Percentiles rank a stretch among this genome's conserved stretches.
phyloP scores from a whole-genome alignment of 306 rosid species.

The Prinsepia uniflora region DNA sequence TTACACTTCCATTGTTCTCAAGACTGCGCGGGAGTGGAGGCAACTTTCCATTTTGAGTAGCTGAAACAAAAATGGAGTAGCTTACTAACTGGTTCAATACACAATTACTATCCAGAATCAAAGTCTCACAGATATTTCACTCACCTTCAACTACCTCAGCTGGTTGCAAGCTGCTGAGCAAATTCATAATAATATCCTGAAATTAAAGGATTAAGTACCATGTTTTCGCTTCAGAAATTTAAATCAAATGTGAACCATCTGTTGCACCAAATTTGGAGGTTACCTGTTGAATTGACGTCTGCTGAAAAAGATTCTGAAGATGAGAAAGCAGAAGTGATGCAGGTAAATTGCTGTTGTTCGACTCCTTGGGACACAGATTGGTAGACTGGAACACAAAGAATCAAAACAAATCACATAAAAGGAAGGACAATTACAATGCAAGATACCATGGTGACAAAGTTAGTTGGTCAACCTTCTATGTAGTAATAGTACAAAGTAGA shows the following conservation, averaged over 20 bases:
- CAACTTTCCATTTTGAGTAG: conserved; percentile 78
- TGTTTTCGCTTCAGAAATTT: conserved; percentile 9
- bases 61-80: conserved; percentile 43
- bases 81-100: conserved; percentile 23
- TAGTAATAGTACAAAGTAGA: background rate
- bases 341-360: conserved; percentile 49
- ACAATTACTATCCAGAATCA: conserved; percentile 16
- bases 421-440: background rate
- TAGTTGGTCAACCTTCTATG: background rate
- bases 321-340: conserved; percentile 74
- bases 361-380: conserved; percentile 54
- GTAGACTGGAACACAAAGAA: conserved; percentile 47
- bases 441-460: background rate
- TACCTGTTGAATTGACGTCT: conserved; percentile 93
- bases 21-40: conserved; percentile 75
- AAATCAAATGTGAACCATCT: conserved; percentile 13
- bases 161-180: conserved; percentile 68
- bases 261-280: conserved; percentile 17
- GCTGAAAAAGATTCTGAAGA: conserved; percentile 88
- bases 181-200: conserved; percentile 81
- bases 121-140: conserved; percentile 30
- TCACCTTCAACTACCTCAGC: conserved; percentile 74
- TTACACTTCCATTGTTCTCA: conserved; percentile 86
- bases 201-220: conserved; percentile 29
- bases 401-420: conserved; percentile 8